Evolutionary conservation across 768 basidiomycete species (phyloP).

Genomic region (Amanita rubescens): DNA sequence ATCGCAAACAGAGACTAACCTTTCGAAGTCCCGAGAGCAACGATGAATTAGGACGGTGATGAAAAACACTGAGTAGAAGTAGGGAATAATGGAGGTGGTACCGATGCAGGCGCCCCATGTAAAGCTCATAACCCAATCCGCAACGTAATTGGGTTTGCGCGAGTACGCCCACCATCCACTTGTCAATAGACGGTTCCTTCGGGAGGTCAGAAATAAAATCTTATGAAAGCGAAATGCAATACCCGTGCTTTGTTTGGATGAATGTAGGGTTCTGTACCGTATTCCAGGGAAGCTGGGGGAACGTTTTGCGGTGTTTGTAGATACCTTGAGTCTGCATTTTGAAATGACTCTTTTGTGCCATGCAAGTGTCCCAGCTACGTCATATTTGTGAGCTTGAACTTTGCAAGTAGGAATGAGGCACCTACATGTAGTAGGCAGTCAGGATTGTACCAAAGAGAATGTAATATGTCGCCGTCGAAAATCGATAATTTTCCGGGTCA

Average conservation of each 20-base stretch:
- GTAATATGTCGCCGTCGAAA: constrained; percentile 70
- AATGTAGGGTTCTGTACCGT: constrained; percentile 80
- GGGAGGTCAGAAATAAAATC: background rate
- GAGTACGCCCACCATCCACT: constrained; percentile 94
- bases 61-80: constrained; percentile 97
- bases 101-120: constrained; percentile 82
- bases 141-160: constrained; percentile 95
- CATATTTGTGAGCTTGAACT: constrained; percentile 3
- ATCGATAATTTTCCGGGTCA: constrained; percentile 80
- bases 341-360: constrained; percentile 96
- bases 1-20: constrained; percentile 34
- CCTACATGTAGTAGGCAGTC: constrained; percentile 81
- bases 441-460: constrained; percentile 69
- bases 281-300: constrained; percentile 87
- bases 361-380: constrained; percentile 82
- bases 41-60: constrained; percentile 88
- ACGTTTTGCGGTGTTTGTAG: constrained; percentile 76
- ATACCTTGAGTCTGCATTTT: constrained; percentile 96
- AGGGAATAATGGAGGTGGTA: constrained; percentile 74
- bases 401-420: constrained; percentile 10
- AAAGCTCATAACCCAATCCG: constrained; percentile 83
- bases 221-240: constrained; percentile 10
- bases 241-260: constrained; percentile 94
- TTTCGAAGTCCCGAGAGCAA: constrained; percentile 89
- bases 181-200: constrained; percentile 81